Base-by-base conservation (phyloP, 768 basidiomycete genomes). In the Leccinum olivaceopallidum region DNA sequence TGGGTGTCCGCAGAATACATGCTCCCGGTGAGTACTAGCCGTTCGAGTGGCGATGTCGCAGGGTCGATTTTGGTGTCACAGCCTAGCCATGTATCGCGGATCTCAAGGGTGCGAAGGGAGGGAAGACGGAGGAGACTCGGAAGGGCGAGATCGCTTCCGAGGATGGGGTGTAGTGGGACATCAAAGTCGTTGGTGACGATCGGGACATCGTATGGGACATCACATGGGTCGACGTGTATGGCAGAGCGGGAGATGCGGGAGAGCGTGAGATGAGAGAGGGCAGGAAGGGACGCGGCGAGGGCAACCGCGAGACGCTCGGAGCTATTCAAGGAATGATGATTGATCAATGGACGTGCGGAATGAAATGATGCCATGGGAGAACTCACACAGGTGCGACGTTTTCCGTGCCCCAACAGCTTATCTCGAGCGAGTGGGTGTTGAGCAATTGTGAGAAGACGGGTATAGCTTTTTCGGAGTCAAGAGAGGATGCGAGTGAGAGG, bases 71-170 rank as follows among this genome's bases (percentile, higher is more conserved):
- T 63, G 30, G 70, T 55, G 57, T 73, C 72, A 34, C 72, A 70
- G 16, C 87, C 88, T 58, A 91, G 80, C 73, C 89, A 89, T 0
- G 87, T 89, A 68, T 89, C 88, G 58, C 81, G 81, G 66, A 91
- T 83, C 48, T 79, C 79, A 63, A 91, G 85, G 63, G 80, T 81
- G 30, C 77, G 80, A 42, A 91, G 83, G 50, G 82, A 78, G 7
- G 86, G 81, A 52, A 91, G 79, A 64, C 81, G 80, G 53, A 91
- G 80, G 56, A 91, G 83, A 13, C 82, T 84, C 2, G 89, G 88
- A 2, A 91, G 81, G 20, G 77, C 79, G 55, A 90, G 84, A 44
- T 83, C 81, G 20, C 80, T 73, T 39, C 83, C 86, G 60, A 86
- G 74, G 49, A 77, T 14, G 56, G 81, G 78, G 73, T 85, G 83